Evolutionary conservation across 1,284 basidiomycete genomes (phyloP).

Genomic region (Ceratobasidium sp.): DNA sequence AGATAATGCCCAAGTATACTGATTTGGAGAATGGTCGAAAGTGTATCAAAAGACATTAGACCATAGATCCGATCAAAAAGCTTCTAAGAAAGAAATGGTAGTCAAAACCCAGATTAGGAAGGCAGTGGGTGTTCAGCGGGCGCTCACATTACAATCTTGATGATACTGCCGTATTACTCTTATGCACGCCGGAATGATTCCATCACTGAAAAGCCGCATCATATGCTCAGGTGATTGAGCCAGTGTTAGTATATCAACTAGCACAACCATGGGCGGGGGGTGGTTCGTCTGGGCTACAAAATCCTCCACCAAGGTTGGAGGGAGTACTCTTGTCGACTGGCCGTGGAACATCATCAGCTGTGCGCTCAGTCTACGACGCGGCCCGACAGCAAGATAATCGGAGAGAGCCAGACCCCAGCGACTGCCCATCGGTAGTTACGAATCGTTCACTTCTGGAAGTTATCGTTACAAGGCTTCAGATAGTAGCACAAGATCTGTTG

Average conservation of each 20-base stretch:
- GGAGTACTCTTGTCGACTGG: background rate
- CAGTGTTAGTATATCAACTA: background rate
- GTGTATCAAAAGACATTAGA: background rate
- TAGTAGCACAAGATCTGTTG: too few relatives aligned
- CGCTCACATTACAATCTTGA: background rate
- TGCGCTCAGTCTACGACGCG: background rate
- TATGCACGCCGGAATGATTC: conserved; percentile 7
- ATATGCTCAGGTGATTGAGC: background rate
- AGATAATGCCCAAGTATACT: background rate
- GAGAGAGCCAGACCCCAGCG: background rate
- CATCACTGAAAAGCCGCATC: background rate
- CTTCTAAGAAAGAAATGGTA: background rate
- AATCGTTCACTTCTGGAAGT: too few relatives aligned
- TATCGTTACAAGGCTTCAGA: too few relatives aligned
- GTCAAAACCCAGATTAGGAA: background rate
- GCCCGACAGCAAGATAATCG: background rate
- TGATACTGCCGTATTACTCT: background rate
- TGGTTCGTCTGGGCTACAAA: background rate
- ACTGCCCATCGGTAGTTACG: background rate
- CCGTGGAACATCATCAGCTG: background rate
- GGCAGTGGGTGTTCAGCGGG: too few relatives aligned
- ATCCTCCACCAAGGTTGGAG: background rate
- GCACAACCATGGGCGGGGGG: background rate
- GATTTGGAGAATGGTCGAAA: background rate
- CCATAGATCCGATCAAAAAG: conserved; percentile 1